A percentile compares a stretch with the other conserved stretches of the same genome.
These are phyloP conservation scores for Boletus chippewaensis DNA, from an alignment of 1,284 basidiomycete species.

Conservation along the genomic window DNA sequence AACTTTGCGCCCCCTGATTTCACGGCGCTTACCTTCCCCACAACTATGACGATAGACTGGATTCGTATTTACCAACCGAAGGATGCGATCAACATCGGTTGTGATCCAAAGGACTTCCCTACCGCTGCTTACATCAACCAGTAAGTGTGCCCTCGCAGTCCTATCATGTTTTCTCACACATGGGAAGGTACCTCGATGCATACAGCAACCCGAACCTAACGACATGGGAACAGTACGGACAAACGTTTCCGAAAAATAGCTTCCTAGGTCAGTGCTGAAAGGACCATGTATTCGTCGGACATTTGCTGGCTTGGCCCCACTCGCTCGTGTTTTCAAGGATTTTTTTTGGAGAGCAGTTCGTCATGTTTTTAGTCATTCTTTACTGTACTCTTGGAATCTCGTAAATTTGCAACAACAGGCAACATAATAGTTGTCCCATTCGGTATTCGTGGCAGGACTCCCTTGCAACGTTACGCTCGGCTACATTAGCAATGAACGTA, in stretches of 20 bases:
- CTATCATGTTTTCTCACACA: constrained; percentile 19
- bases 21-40: constrained; percentile 60
- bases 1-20: constrained; percentile 73
- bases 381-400: constrained; percentile 16
- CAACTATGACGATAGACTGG: constrained; percentile 73
- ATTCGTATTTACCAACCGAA: constrained; percentile 77
- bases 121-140: constrained; percentile 69
- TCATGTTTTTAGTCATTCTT: constrained; percentile 21
- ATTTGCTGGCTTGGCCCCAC: constrained; percentile 2
- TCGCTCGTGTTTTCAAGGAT: constrained; percentile 11
- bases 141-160: constrained; percentile 35
- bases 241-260: constrained; percentile 55
- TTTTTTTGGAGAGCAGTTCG: constrained; percentile 3
- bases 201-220: constrained; percentile 53
- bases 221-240: constrained; percentile 51
- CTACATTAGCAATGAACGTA: constrained; percentile 26
- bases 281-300: constrained; percentile 7
- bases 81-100: constrained; percentile 67
- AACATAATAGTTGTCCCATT: constrained; percentile 8
- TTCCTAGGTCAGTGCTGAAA: constrained; percentile 48
- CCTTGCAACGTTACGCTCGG: constrained; percentile 7
- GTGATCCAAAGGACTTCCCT: constrained; percentile 74
- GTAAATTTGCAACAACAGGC: constrained; percentile 4
- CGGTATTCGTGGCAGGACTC: neutral
- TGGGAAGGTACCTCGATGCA: constrained; percentile 42